Percentiles rank a stretch among this genome's conserved stretches.
These are phyloP conservation scores for Penicillium canariense DNA, from an alignment of 495 filamentous ascomycete genomes.

Conservation along the genomic window DNA sequence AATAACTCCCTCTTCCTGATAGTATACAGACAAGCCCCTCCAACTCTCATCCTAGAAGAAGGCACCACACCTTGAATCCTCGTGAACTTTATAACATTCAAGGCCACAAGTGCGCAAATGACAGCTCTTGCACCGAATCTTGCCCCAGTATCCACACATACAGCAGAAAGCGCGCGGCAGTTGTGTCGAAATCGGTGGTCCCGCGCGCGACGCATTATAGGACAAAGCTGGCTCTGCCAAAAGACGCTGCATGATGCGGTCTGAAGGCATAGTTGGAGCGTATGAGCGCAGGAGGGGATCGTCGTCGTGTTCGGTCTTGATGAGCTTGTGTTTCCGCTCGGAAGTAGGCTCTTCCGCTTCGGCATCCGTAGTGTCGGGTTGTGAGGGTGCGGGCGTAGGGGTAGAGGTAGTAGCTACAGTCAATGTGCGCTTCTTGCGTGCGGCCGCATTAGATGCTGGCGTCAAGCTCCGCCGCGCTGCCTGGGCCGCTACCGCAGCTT, in stretches of 20 bases:
- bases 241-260: conserved; percentile 65
- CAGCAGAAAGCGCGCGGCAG: conserved; percentile 77
- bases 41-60: conserved; percentile 37
- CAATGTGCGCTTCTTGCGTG: conserved; percentile 20
- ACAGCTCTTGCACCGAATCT: conserved; percentile 81
- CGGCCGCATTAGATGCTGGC: conserved; percentile 18
- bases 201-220: conserved; percentile 74
- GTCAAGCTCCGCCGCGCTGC: conserved; percentile 35
- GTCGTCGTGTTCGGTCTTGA: conserved; percentile 49
- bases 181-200: conserved; percentile 48
- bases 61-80: conserved; percentile 74
- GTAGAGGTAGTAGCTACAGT: conserved; percentile 14
- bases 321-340: conserved; percentile 27
- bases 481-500: conserved; percentile 9
- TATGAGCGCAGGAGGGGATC: conserved; percentile 62
- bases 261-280: conserved; percentile 62
- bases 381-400: conserved; percentile 6
- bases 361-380: conserved; percentile 13
- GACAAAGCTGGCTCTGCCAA: conserved; percentile 69
- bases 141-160: conserved; percentile 91
- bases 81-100: conserved; percentile 75
- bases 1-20: neutral
- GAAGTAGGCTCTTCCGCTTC: conserved; percentile 27
- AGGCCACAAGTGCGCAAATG: conserved; percentile 77
- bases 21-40: conserved; percentile 12